A percentile compares a stretch with the other conserved stretches of the same genome.
Conservation (phyloP, 805 yeast genomes). For the Vanderwaltozyma yarrowii region DNA sequence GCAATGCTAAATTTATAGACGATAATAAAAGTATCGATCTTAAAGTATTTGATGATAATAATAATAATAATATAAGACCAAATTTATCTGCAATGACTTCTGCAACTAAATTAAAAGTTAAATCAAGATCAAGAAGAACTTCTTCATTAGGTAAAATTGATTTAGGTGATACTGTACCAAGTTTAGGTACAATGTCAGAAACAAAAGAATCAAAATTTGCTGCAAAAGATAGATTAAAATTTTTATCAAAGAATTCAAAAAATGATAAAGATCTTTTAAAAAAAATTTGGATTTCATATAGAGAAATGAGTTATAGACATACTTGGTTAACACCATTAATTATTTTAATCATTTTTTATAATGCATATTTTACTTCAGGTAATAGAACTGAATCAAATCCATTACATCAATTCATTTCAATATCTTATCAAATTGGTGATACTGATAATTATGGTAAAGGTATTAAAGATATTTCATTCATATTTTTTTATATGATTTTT, state of each 20-base stretch:
- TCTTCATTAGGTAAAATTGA: slow-evolving; percentile 69
- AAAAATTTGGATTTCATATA: slow-evolving; percentile 47
- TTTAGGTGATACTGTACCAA: slow-evolving; percentile 62
- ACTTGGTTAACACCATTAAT: slow-evolving; percentile 67
- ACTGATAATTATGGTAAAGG: slow-evolving; percentile 80
- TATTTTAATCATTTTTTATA: slow-evolving; percentile 33
- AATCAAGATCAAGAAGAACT: slow-evolving; percentile 32
- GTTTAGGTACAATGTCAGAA: slow-evolving; percentile 57
- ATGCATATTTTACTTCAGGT: slow-evolving; percentile 44
- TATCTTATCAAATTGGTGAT: slow-evolving; percentile 54
- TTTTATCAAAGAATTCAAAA: slow-evolving; percentile 24
- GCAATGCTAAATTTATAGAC: too few relatives aligned
- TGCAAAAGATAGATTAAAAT: slow-evolving; percentile 28
- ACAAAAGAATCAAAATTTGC: slow-evolving; percentile 34
- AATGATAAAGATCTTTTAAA: slow-evolving; percentile 44
- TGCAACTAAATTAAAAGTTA: neutral
- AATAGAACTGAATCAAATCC: slow-evolving; percentile 51
- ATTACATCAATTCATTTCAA: slow-evolving; percentile 49
- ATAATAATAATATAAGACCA: neutral
- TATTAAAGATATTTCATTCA: slow-evolving; percentile 66
- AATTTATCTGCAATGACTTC: neutral
- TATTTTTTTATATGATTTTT: slow-evolving; percentile 68
- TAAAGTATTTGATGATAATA: too few relatives aligned
- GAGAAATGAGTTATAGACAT: slow-evolving; percentile 45
- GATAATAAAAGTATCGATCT: too few relatives aligned